Base-by-base conservation (phyloP, 345 rosid species). In the Nephelium lappaceum region DNA sequence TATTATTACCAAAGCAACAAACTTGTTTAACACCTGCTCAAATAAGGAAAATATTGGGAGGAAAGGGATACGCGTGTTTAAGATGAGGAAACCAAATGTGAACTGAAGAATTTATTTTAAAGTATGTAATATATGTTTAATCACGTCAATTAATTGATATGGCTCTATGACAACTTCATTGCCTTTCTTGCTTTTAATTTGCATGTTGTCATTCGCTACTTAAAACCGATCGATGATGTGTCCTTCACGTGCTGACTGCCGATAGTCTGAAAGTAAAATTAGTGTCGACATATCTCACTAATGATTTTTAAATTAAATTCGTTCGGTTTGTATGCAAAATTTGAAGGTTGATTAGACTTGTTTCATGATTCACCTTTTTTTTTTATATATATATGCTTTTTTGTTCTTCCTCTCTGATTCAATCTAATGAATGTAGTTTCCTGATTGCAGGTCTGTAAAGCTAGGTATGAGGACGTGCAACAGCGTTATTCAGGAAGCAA, bases 381-480 rank as follows among this genome's bases (percentile, higher is more conserved):
- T 49, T 10, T 21, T 27, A 27, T 0, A 27, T 27, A 27, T 27
- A 27, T 27, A 27, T 27, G 2, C 31, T 27, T 7, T 5, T 14
- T 18, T 42, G 25, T 45, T 3, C 19, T 49, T 47, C 47, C 25
- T 61, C 42, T 55, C 1, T 73, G 68, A 68, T 72, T 76, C 57
- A 10, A 55, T 24, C 38, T 73, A 24, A 67, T 65, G 79, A 69
- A 60, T 19, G 61, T 12, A 10, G 38, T 58, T 31, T 67, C 71
- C 41, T 62, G 60, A 58, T 77, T 83, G 79, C 90, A 95, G 98
- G 83, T 85, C 16, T 95, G 98, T 67, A 88, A 87, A 69, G 93
- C 93, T 36, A 92, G 88, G 89, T 95, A 92, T 76, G 92, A 91
- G 78, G 97, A 91, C 72, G 78, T 92, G 85, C 90, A 79, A 58